Base-by-base conservation (phyloP, 345 rosid genomes). In the Gossypium stocksii region DNA sequence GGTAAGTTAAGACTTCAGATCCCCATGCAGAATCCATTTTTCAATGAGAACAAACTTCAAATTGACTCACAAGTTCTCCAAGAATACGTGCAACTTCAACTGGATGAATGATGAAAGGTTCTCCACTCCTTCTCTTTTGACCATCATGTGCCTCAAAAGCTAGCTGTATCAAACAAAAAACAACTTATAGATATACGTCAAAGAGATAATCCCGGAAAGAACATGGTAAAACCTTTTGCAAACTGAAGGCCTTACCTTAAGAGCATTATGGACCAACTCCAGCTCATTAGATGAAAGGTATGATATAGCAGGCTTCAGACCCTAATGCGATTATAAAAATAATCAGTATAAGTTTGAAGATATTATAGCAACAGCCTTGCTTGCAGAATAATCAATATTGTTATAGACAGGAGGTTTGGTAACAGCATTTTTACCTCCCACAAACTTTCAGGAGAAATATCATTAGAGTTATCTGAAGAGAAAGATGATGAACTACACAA, bases 101-200 rank as follows among this genome's bases (percentile, higher is more conserved):
- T 1, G 99, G 99, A 88, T 94, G 99, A 83, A 89, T 85, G 77
- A 94, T 94, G 79, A 94, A 94, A n/a, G 99, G 96, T 66, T 94
- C 99, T 75, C 99, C 99, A 83, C 99, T 94, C 76, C 97, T 96
- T 77, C 98, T 87, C 81, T 78, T 95, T 79, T 92, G 98, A 84
- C 99, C 99, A 82, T 92, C 84, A 84, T 95, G 99, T 43, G 99
- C 99, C 87, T 87, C 90, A 81, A 89, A 95, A 76, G 99, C 98
- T 78, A 95, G 82, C 99, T 95, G 88, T 80, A 79, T 56, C 61
- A 74, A 82, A 76, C 78, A 77, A 82, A 83, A 80, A 57, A 77
- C 29, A 64, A 77, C 23, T 38, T 71, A 78, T 76, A 77, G 77
- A 68, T 73, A 72, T 54, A 71, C 2, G 2, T 48, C 46, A 63